Evolutionary conservation across 768 basidiomycete species (phyloP), one percentile per base, ranked within the genome.

Genomic region (Collybia sordida): DNA sequence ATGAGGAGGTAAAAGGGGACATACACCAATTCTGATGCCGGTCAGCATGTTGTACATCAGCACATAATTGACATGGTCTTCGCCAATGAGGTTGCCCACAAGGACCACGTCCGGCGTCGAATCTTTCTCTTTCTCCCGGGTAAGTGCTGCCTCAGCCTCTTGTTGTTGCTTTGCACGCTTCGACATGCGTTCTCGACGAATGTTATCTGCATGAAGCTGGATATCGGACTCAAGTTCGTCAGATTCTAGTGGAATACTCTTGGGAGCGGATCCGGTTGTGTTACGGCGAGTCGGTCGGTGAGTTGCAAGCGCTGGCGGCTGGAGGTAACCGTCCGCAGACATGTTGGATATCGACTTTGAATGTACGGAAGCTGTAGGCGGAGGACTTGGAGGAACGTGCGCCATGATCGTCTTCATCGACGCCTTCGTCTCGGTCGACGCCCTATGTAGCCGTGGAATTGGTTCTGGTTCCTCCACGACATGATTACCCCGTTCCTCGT

Each of bases 1-100:
- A 45, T 37, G 27, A 12, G 34, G 4, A 37, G 21, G 39, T 34
- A 25, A 24, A 47, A 35, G 25, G 55, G 18, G 15, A 77, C 88
- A 63, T 59, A 93, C 95, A 23, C 87, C 95, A 58, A 94, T 93
- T 36, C 97, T 83, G 53, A 99, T 99, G 4, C 97, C 97, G 3
- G 97, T 99, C 61, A 99, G 78, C 97, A 99, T 99, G 74, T 99
- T 98, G 74, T 98, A 99, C 97, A 98, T 98, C 62, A 99, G 73
- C 51, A 98, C 91, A 59, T 98, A 99, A 73, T 99, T 99, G 67
- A 89, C 95, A 70, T 99, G 97, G 61, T 85, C 96, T 66, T 98
- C 95, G n/a, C 93, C 92, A 56, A 99, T 97, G 57, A 98, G 72
- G 66, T 98, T 98, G 0, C 97, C 97, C 0, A 98, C 91, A 11